Percentiles rank a stretch among this genome's conserved stretches.
These are phyloP conservation scores for Phaffomyces antillensis DNA, from an alignment of 805 yeast species.

Conservation along the genomic window DNA sequence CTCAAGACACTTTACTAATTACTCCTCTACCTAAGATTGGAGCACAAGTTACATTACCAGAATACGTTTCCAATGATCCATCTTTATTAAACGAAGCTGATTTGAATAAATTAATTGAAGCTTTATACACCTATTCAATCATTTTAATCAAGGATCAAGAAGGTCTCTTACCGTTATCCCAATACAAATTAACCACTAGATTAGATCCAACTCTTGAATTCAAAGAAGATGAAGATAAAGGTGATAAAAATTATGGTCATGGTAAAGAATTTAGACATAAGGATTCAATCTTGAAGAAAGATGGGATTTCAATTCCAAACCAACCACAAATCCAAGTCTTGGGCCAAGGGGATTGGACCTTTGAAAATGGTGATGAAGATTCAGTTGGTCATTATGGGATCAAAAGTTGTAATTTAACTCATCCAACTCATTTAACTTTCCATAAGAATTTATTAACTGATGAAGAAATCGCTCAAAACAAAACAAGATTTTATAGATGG, in stretches of 20 bases:
- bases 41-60: slow-evolving; percentile 58
- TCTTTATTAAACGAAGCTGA: slow-evolving; percentile 57
- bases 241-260: slow-evolving; percentile 66
- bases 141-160: slow-evolving; percentile 68
- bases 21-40: slow-evolving; percentile 48
- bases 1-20: slow-evolving; percentile 5
- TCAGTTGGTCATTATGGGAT: slow-evolving; percentile 43
- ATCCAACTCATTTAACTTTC: slow-evolving; percentile 79
- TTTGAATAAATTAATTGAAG: slow-evolving; percentile 52
- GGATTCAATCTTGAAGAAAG: slow-evolving; percentile 66
- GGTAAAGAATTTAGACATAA: slow-evolving; percentile 68
- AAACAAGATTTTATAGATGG: slow-evolving; percentile 88
- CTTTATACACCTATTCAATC: slow-evolving; percentile 63
- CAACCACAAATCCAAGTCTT: slow-evolving; percentile 89
- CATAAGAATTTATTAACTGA: slow-evolving; percentile 60
- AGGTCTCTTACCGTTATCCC: slow-evolving; percentile 65
- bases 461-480: slow-evolving; percentile 52
- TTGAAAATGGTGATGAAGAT: slow-evolving; percentile 5
- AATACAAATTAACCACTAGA: slow-evolving; percentile 65
- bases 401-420: slow-evolving; percentile 55
- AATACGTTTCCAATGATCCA: slow-evolving; percentile 63
- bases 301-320: slow-evolving; percentile 69
- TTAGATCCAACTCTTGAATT: slow-evolving; percentile 55
- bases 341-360: slow-evolving; percentile 64
- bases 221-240: slow-evolving; percentile 24